These are phyloP conservation scores for Thalassiosira exigua DNA, from an alignment of 352 stramenopile genomes.

Conservation along the genomic window DNA sequence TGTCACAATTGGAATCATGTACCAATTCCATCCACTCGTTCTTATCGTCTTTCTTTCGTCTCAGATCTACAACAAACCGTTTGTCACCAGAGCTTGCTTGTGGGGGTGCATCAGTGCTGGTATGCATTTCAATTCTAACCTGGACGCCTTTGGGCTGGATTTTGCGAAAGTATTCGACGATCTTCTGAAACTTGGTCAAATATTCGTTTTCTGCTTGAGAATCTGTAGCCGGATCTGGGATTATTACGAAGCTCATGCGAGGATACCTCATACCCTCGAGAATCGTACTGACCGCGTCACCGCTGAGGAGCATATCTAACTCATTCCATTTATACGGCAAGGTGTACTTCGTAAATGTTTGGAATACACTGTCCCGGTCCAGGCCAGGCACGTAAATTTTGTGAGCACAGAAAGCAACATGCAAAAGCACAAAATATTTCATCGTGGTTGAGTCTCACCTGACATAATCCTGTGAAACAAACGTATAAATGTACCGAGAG, in stretches of 20 bases:
- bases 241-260: conserved; percentile 81
- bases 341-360: conserved; percentile 86
- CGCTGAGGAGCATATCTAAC: conserved; percentile 83
- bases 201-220: conserved; percentile 73
- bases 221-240: conserved; percentile 71
- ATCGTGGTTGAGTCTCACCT: no score
- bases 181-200: conserved; percentile 70
- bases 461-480: conserved; percentile 68
- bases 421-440: no score
- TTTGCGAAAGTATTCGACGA: conserved; percentile 81
- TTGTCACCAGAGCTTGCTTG: conserved; percentile 42
- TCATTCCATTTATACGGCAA: conserved; percentile 83
- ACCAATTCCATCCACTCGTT: conserved; percentile 85
- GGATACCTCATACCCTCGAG: conserved; percentile 75
- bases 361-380: conserved; percentile 71
- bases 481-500: no score
- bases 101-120: conserved; percentile 33
- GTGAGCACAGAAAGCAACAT: no score
- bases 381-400: no score
- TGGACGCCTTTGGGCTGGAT: conserved; percentile 64
- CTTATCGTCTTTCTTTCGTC: conserved; percentile 67
- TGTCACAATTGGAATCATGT: conserved; percentile 77
- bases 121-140: conserved; percentile 67
- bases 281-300: conserved; percentile 69
- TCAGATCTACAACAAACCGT: conserved; percentile 71